These are phyloP conservation scores for Xylaria sp. DNA, from an alignment of 2,329 filamentous ascomycete species.

Conservation along the genomic window DNA sequence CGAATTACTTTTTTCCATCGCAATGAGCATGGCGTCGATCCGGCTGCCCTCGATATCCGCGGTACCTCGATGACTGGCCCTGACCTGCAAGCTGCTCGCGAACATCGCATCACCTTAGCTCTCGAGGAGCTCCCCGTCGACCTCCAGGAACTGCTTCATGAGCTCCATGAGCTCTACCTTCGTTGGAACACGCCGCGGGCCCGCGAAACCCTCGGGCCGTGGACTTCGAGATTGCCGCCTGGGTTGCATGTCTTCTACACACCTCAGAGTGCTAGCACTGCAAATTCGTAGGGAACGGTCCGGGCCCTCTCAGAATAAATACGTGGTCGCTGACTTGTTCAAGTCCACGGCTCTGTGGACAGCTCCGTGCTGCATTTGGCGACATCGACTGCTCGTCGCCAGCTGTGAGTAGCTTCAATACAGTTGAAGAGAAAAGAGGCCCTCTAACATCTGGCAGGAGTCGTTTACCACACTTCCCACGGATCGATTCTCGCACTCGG, in stretches of 20 bases:
- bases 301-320: not conserved
- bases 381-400: constrained; percentile 44
- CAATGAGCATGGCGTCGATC: constrained; percentile 67
- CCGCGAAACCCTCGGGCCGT: constrained; percentile 69
- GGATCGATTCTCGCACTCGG: constrained; percentile 63
- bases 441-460: constrained; percentile 60
- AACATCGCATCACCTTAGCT: constrained; percentile 78
- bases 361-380: constrained; percentile 43
- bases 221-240: constrained; percentile 75
- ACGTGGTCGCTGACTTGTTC: constrained; percentile 14
- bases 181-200: constrained; percentile 71
- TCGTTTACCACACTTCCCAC: constrained; percentile 66
- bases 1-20: constrained; percentile 79
- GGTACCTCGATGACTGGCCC: constrained; percentile 61
- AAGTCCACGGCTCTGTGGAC: constrained; percentile 41
- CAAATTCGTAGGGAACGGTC: constrained; percentile 26
- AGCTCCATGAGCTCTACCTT: constrained; percentile 75
- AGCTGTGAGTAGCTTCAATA: constrained; percentile 35
- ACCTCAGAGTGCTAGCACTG: constrained; percentile 49
- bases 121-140: constrained; percentile 75
- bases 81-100: constrained; percentile 69
- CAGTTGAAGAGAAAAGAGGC: constrained; percentile 14
- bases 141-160: constrained; percentile 65
- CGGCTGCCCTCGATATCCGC: constrained; percentile 64
- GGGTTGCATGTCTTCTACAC: constrained; percentile 84